These are phyloP conservation scores for Eremomyces bilateralis DNA, from an alignment of 495 filamentous ascomycete genomes.

Conservation along the genomic window DNA sequence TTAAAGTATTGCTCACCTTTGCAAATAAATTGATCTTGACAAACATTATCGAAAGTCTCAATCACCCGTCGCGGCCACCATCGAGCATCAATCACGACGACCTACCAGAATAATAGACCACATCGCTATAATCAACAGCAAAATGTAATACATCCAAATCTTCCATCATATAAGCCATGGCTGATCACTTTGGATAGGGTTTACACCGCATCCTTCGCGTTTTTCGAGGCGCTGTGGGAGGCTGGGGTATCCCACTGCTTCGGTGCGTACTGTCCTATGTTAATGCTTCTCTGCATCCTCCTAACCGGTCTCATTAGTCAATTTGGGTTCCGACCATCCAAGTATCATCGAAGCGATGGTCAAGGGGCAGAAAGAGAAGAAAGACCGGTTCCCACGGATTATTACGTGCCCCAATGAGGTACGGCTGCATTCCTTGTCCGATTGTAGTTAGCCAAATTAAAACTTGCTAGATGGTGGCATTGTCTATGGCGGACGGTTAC, in stretches of 20 bases:
- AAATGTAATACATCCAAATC: not conserved
- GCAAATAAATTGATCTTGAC: too few relatives aligned
- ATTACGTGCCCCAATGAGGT: conserved; percentile 90
- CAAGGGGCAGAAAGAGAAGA: conserved; percentile 49
- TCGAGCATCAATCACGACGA: not conserved
- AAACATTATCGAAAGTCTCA: not conserved
- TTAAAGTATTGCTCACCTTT: too few relatives aligned
- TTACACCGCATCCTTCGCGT: conserved; percentile 65
- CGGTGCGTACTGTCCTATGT: not conserved
- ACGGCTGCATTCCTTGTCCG: conserved; percentile 3
- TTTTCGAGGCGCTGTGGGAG: conserved; percentile 89
- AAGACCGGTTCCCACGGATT: conserved; percentile 54
- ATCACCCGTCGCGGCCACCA: not conserved
- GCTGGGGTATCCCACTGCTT: conserved; percentile 52
- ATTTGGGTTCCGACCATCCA: conserved; percentile 86
- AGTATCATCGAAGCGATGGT: conserved; percentile 92
- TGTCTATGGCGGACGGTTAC: conserved; percentile 93
- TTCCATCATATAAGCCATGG: not conserved
- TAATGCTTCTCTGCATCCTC: not conserved
- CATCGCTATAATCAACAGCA: not conserved
- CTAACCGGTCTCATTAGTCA: conserved; percentile 49
- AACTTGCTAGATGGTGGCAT: conserved; percentile 63
- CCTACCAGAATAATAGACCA: not conserved
- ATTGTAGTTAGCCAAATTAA: not conserved
- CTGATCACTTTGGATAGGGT: conserved; percentile 3